phyloP scores from a whole-genome alignment of 257 asterid species.

The Coffea eugenioides region DNA sequence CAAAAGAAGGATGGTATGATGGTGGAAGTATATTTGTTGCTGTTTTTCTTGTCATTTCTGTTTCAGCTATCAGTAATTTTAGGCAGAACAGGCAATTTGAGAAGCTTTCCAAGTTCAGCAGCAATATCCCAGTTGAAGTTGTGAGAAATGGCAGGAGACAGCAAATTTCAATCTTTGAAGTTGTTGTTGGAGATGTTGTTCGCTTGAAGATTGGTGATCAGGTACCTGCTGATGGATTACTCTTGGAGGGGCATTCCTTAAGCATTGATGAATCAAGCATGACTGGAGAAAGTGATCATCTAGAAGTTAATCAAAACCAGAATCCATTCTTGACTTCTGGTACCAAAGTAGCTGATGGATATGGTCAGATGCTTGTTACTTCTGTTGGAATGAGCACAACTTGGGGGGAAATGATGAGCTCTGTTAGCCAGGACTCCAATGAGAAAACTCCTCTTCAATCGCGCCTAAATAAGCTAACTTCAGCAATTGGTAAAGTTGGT shows the following conservation, averaged over 20 bases:
- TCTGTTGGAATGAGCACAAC: constrained; percentile 42
- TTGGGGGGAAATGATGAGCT: constrained; percentile 61
- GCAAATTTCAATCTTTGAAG: constrained; percentile 30
- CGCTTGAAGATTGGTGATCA: not conserved
- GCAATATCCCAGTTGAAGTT: constrained; percentile 33
- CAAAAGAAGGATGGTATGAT: too few relatives aligned
- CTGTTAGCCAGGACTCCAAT: constrained; percentile 26
- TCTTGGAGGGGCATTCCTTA: constrained; percentile 39
- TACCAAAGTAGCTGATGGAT: constrained; percentile 40
- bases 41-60: too few relatives aligned
- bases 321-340: constrained; percentile 47
- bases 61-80: constrained; percentile 35
- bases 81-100: constrained; percentile 38
- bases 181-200: constrained; percentile 50
- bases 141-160: constrained; percentile 36
- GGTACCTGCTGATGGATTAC: constrained; percentile 47
- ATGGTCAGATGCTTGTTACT: constrained; percentile 45
- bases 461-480: too few relatives aligned
- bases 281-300: constrained; percentile 45
- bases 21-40: too few relatives aligned
- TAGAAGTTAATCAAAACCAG: constrained; percentile 22
- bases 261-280: constrained; percentile 40
- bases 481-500: too few relatives aligned
- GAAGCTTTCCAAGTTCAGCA: constrained; percentile 33
- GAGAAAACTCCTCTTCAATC: constrained; percentile 13